A percentile compares a stretch with the other conserved stretches of the same genome.
These are phyloP conservation scores for Knoxdaviesia proteae DNA, from an alignment of 2,329 filamentous ascomycete species.

Conservation along the genomic window DNA sequence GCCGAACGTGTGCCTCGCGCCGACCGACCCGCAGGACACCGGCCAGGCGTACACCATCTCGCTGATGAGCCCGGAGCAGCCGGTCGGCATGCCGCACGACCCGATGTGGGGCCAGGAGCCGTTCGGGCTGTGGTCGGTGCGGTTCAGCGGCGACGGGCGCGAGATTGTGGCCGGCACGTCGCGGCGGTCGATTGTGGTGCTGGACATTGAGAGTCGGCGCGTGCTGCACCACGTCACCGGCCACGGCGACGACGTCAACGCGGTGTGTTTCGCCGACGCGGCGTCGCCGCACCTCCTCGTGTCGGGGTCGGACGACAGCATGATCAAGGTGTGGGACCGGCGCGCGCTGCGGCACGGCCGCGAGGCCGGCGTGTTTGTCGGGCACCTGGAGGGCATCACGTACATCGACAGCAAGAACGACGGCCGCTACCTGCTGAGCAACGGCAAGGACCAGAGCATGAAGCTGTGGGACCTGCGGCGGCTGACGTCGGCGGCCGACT, in stretches of 20 bases:
- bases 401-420: conserved; percentile 53
- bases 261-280: conserved; percentile 84
- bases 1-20: conserved; percentile 63
- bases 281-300: conserved; percentile 84
- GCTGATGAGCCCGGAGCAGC: conserved; percentile 25
- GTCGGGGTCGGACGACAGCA: conserved; percentile 85
- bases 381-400: conserved; percentile 44
- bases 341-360: conserved; percentile 75
- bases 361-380: conserved; percentile 43
- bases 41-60: conserved; percentile 67
- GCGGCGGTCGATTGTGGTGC: conserved; percentile 61
- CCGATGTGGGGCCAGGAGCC: background rate
- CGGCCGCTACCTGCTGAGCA: conserved; percentile 69
- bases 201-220: conserved; percentile 67
- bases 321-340: conserved; percentile 89
- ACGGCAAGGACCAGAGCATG: conserved; percentile 91
- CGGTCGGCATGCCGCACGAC: background rate
- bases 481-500: conserved; percentile 56
- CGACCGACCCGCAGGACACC: conserved; percentile 65
- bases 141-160: conserved; percentile 79
- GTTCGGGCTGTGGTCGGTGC: conserved; percentile 67
- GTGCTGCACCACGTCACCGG: conserved; percentile 57
- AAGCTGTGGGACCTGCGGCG: conserved; percentile 91
- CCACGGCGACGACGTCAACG: conserved; percentile 81
- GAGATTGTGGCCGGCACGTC: conserved; percentile 83